Evolutionary conservation across 164 flowering plant species (phyloP).

Genomic region (Kalanchoe fedtschenkoi): DNA sequence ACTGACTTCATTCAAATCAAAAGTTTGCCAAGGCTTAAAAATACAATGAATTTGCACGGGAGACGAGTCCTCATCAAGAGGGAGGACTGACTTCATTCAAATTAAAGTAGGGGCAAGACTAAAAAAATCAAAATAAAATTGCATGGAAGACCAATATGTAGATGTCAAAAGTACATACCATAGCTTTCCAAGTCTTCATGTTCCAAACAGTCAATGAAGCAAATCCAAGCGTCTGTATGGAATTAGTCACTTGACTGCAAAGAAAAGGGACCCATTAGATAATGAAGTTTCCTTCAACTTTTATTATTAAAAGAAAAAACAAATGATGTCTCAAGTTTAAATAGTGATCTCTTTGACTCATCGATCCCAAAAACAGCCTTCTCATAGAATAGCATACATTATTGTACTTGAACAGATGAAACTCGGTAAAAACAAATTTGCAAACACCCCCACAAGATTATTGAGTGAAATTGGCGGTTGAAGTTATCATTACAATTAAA

Average conservation of each 20-base stretch:
- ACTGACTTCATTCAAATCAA: conserved; percentile 45
- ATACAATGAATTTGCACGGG: background rate
- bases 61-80: conserved; percentile 95
- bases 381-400: background rate
- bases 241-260: conserved; percentile 40
- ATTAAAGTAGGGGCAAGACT: background rate
- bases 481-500: background rate
- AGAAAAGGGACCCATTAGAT: background rate
- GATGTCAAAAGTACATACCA: conserved; percentile 45
- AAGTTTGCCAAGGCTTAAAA: background rate
- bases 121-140: background rate
- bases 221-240: conserved; percentile 47
- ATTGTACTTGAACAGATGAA: background rate
- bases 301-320: background rate
- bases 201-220: conserved; percentile 95
- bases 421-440: background rate
- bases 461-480: background rate
- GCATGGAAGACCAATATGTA: background rate
- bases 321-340: background rate
- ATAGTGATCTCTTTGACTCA: background rate
- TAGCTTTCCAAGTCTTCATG: conserved; percentile 93
- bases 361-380: background rate
- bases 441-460: background rate
- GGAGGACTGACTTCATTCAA: conserved; percentile 73
- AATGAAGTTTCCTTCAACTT: background rate